Base-by-base conservation (phyloP, 495 filamentous ascomycete genomes). In the Penicillium chermesinum region DNA sequence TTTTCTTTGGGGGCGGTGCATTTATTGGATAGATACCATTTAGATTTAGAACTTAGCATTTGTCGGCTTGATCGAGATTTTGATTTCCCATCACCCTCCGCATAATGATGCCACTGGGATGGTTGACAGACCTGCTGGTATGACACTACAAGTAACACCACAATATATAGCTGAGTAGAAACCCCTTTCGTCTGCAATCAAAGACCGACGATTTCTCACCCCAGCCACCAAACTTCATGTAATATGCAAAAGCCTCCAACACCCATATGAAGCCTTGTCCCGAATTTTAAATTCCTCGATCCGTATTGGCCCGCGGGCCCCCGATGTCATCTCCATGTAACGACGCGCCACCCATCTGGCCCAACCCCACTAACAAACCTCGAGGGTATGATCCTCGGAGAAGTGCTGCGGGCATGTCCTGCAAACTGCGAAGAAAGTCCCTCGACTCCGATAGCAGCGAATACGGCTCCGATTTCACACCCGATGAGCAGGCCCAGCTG, bases 391-490 rank as follows among this genome's bases (percentile, higher is more conserved):
- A 62, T 25, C 45, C 37, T 44, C 51, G 30, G 40, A 39, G 21
- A 38, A 41, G 27, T 20, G 22, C 59, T 47, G 63, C 61, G 70
- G 67, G 62, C 60, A 71, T 73, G 66, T 63, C 64, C 66, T 73
- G 61, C 62, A 49, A 50, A 57, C 52, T 50, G 33, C 25, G 33
- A 25, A 35, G 41, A 15, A 40, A 18, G 38, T 50, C 40, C 49
- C 53, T 53, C 1, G 41, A 44, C 34, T 34, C 48, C 32, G 59
- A 59, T 22, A 53, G 54, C 10, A 62, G 50, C 55, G 82, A 87
- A 47, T 91, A 88, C 72, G 85, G 84, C 18, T 88, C 84, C 21
- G 83, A 88, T 46, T 82, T 88, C 50, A 80, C 81, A 0, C 63
- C 70, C 9, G 84, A 83, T 41, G 85, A 89, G 58, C 72, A 79